Conservation (phyloP, 441 rosid genomes). For the Gossypium armourianum region DNA sequence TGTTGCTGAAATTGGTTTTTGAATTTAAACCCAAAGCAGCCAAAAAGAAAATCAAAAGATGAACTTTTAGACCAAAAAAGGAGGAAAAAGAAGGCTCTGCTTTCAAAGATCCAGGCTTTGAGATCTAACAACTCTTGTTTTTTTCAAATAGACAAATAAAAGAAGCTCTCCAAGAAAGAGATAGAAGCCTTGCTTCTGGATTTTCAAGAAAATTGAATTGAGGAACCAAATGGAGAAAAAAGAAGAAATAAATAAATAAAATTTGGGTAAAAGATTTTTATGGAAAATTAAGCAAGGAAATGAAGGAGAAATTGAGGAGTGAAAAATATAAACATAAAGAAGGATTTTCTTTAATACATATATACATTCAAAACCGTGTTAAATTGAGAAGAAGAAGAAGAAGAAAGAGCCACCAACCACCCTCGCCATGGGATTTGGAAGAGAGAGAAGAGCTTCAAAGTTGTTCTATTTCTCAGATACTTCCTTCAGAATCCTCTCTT, state of each 20-base stretch:
- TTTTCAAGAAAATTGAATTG: not conserved
- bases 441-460: conserved; percentile 25
- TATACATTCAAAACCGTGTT: conserved; percentile 15
- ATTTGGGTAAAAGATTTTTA: not conserved
- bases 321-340: not conserved
- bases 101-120: not conserved
- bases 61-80: not conserved
- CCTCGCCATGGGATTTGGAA: not conserved
- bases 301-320: not conserved
- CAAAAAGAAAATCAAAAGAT: conserved; percentile 15
- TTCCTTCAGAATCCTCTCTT: conserved; percentile 27
- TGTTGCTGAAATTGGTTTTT: not conserved
- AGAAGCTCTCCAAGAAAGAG: not conserved
- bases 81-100: not conserved
- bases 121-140: not conserved
- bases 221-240: not conserved
- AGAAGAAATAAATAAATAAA: not conserved
- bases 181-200: not conserved
- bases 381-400: not conserved
- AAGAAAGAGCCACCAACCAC: conserved; percentile 21
- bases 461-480: conserved; percentile 22
- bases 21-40: not conserved
- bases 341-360: conserved; percentile 10
- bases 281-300: conserved; percentile 4
- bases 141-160: not conserved